Conservation (phyloP, 352 stramenopile genomes). For the Pythium dissimile region DNA sequence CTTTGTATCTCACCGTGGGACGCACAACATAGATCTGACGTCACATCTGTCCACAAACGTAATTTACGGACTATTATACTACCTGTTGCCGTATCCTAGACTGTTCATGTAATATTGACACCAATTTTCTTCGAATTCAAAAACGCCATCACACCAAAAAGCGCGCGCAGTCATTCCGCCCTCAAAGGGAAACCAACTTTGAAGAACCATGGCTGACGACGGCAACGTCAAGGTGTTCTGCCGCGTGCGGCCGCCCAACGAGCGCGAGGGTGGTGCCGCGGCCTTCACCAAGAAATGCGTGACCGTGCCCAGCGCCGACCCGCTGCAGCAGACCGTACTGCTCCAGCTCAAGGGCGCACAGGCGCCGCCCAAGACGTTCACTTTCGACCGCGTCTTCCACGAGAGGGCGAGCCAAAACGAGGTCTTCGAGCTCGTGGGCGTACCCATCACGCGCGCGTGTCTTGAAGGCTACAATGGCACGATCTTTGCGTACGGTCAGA, state of each 20-base stretch:
- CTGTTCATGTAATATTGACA: slow-evolving; percentile 4
- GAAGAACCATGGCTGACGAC: slow-evolving; percentile 36
- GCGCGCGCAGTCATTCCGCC: background rate
- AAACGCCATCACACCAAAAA: slow-evolving; percentile 2
- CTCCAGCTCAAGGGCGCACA: slow-evolving; percentile 48
- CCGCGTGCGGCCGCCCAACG: slow-evolving; percentile 78
- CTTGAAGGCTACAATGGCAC: slow-evolving; percentile 84
- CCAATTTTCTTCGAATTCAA: slow-evolving; percentile 7
- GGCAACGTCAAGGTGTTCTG: slow-evolving; percentile 86
- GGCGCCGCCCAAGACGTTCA: slow-evolving; percentile 61
- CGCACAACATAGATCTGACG: too few relatives aligned
- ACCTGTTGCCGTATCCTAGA: too few relatives aligned
- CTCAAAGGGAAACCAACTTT: background rate
- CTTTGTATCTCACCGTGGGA: background rate
- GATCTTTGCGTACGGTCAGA: slow-evolving; percentile 87
- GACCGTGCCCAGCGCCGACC: slow-evolving; percentile 37
- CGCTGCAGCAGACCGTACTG: slow-evolving; percentile 53
- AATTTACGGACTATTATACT: too few relatives aligned
- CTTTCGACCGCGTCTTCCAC: slow-evolving; percentile 91
- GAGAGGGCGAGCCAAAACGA: slow-evolving; percentile 89
- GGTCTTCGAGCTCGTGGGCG: slow-evolving; percentile 86
- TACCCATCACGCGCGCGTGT: slow-evolving; percentile 77
- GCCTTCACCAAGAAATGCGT: slow-evolving; percentile 63
- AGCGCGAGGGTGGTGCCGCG: slow-evolving; percentile 54
- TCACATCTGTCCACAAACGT: too few relatives aligned